Percentiles rank a stretch among this genome's conserved stretches.
These are phyloP conservation scores for Emericellopsis atlantica DNA, from an alignment of 2,329 filamentous ascomycete genomes.

Conservation along the genomic window DNA sequence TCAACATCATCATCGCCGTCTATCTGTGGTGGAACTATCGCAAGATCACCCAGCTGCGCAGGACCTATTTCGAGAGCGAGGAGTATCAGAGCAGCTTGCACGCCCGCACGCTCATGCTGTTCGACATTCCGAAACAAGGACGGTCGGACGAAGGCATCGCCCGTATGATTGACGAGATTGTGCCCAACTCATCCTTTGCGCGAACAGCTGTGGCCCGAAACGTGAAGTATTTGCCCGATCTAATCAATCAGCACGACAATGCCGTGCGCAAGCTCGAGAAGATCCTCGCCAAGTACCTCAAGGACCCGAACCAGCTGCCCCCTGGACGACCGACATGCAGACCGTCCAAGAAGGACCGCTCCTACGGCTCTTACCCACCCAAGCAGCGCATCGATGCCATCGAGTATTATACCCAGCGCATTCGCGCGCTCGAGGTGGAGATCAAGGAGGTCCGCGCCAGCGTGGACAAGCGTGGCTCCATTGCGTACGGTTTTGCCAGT, in stretches of 20 bases:
- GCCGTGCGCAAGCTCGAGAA: conserved; percentile 73
- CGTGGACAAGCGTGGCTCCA: conserved; percentile 77
- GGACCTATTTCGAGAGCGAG: conserved; percentile 69
- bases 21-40: conserved; percentile 90
- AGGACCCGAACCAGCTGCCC: conserved; percentile 71
- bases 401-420: conserved; percentile 78
- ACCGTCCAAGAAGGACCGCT: conserved; percentile 67
- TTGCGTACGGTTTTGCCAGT: conserved; percentile 89
- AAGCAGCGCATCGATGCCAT: conserved; percentile 83
- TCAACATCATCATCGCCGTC: conserved; percentile 61
- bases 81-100: conserved; percentile 86
- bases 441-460: conserved; percentile 72
- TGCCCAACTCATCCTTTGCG: conserved; percentile 66
- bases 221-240: conserved; percentile 73
- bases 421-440: conserved; percentile 68
- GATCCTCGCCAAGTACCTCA: conserved; percentile 80
- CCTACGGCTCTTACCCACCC: conserved; percentile 48
- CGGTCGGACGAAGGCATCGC: conserved; percentile 80
- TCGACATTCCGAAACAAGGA: conserved; percentile 67
- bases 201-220: conserved; percentile 79
- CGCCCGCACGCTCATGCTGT: conserved; percentile 61
- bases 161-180: conserved; percentile 68
- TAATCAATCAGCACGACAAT: conserved; percentile 75
- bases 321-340: conserved; percentile 64
- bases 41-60: conserved; percentile 56